These are phyloP conservation scores for Pichia sp. DNA, from an alignment of 1,139 yeast species.

Conservation along the genomic window DNA sequence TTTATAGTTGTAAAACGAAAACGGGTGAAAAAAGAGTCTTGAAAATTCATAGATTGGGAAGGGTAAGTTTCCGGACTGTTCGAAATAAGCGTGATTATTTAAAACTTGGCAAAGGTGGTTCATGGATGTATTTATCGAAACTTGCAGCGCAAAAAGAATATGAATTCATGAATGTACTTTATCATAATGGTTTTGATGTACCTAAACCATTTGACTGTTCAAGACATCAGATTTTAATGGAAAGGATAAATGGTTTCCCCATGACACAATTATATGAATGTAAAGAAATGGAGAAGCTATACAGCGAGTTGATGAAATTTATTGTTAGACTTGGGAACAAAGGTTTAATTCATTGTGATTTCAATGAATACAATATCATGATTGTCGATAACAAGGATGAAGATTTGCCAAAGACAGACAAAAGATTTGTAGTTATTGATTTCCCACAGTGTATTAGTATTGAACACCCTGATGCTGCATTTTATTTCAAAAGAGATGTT, in stretches of 20 bases:
- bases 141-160: constrained; percentile 91
- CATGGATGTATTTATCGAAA: constrained; percentile 89
- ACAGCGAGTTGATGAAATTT: constrained; percentile 79
- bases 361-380: constrained; percentile 91
- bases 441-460: constrained; percentile 97
- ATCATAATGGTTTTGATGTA: constrained; percentile 71
- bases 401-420: constrained; percentile 32
- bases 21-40: constrained; percentile 62
- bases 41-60: constrained; percentile 87
- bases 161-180: constrained; percentile 72
- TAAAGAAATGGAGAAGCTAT: constrained; percentile 58
- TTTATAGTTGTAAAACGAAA: constrained; percentile 73
- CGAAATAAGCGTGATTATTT: constrained; percentile 91
- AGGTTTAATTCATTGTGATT: constrained; percentile 95
- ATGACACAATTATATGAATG: constrained; percentile 78
- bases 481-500: constrained; percentile 86
- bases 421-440: constrained; percentile 82
- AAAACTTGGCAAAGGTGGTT: constrained; percentile 49
- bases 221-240: constrained; percentile 91
- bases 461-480: constrained; percentile 81
- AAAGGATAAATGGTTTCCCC: constrained; percentile 78
- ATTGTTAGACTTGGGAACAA: constrained; percentile 75
- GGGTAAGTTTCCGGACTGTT: constrained; percentile 87
- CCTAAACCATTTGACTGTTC: constrained; percentile 88
- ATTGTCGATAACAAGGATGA: constrained; percentile 50